Conservation (phyloP, 2,329 filamentous ascomycete species). For the Colletotrichum sublineola region DNA sequence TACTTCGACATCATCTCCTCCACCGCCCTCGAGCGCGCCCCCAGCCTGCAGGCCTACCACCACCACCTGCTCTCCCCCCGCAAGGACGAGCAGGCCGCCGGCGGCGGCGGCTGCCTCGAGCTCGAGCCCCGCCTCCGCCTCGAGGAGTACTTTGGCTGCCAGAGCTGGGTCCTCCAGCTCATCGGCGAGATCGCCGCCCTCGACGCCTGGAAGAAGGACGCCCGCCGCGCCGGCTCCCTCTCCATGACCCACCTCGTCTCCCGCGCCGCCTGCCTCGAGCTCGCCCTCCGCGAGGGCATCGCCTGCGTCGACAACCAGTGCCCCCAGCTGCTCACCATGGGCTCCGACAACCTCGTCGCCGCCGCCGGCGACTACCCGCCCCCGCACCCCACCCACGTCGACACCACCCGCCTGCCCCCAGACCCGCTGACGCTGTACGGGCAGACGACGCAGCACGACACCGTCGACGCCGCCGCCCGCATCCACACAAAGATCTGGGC, state of each 20-base stretch:
- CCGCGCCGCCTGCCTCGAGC: constrained; percentile 39
- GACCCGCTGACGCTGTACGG: constrained; percentile 38
- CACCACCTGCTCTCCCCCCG: constrained; percentile 53
- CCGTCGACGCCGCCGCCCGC: constrained; percentile 24
- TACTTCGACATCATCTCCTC: constrained; percentile 65
- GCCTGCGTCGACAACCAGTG: constrained; percentile 42
- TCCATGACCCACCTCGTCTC: constrained; percentile 60
- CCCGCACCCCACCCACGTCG: constrained; percentile 44
- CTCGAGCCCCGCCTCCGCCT: constrained; percentile 53
- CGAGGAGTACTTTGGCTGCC: constrained; percentile 51
- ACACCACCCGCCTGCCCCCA: constrained; percentile 31
- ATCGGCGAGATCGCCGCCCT: constrained; percentile 67
- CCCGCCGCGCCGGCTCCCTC: constrained; percentile 57
- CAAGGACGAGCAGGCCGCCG: constrained; percentile 22
- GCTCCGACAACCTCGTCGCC: constrained; percentile 15
- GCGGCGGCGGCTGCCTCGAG: constrained; percentile 23
- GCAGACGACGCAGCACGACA: constrained; percentile 13
- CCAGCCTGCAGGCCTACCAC: constrained; percentile 59
- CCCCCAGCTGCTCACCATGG: constrained; percentile 37
- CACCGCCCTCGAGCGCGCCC: constrained; percentile 58
- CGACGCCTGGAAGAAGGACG: constrained; percentile 67
- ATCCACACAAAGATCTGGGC: constrained; percentile 59
- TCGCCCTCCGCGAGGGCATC: constrained; percentile 43
- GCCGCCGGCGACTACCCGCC: constrained; percentile 38
- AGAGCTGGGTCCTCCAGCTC: constrained; percentile 69